These are phyloP conservation scores for Corylus americana DNA, from an alignment of 306 rosid genomes.

Conservation along the genomic window DNA sequence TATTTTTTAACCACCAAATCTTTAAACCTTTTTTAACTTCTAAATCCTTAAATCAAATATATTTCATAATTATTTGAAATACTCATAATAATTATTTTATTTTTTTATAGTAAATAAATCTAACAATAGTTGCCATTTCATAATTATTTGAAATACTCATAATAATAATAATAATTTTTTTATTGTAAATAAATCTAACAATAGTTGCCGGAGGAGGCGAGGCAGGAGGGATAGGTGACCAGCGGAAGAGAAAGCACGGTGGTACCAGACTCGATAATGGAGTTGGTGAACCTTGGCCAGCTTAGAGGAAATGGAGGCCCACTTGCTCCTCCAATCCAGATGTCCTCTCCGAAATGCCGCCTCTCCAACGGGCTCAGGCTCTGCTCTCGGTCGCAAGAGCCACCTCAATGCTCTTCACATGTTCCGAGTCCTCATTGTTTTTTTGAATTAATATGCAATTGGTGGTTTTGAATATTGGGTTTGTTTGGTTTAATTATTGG, in stretches of 20 bases:
- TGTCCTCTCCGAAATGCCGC: constrained; percentile 61
- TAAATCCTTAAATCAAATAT: no score
- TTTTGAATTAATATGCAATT: neutral
- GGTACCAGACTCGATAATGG: constrained; percentile 67
- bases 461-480: neutral
- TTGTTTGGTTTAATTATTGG: constrained; percentile 5
- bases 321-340: constrained; percentile 53
- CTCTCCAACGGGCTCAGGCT: constrained; percentile 82
- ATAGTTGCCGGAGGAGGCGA: no score
- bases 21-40: no score
- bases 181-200: no score
- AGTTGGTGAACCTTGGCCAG: constrained; percentile 57
- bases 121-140: no score
- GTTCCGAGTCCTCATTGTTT: constrained; percentile 34
- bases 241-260: constrained; percentile 30
- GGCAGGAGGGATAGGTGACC: no score
- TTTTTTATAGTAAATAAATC: no score
- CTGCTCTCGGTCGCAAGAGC: constrained; percentile 61
- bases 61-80: no score
- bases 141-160: no score
- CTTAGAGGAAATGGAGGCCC: constrained; percentile 47
- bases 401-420: constrained; percentile 62
- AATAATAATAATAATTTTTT: no score
- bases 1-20: no score
- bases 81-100: no score